Base-by-base conservation (phyloP, 2,329 filamentous ascomycete species). In the Diaporthe sp. region DNA sequence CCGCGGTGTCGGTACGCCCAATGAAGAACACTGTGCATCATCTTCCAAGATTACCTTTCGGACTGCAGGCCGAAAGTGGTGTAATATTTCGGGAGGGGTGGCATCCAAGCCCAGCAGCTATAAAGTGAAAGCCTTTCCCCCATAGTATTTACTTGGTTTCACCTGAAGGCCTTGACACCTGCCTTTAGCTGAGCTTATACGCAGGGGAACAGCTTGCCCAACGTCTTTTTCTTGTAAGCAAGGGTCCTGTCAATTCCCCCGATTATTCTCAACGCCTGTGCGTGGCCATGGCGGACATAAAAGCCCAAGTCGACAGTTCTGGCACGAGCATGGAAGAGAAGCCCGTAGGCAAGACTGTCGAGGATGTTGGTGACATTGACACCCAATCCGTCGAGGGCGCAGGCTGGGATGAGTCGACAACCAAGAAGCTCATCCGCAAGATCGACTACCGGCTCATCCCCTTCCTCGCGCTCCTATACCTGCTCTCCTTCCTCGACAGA, bases 361-460 rank as follows among this genome's bases (percentile, higher is more conserved):
- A 72, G 19, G 53, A 53, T 13, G 65, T 51, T 10, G 62, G 22
- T 10, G 42, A 72, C 22, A n/a, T 42, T 28, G 57, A 61, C 34
- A 28, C 46, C 17, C 65, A 68, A 1, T 68, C 70, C 31, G 28
- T 79, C 39, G 81, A 82, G 73, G 76, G 75, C 70, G 77, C 77
- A 44, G 79, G 78, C 39, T 83, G 79, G 77, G 85, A 87, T 76
- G 79, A 74, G 34, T 76, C 77, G n/a, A 80, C 82, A 15, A 88
- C 87, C 25, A 87, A 85, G 78, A 85, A 81, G 75, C 83, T 90
- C 0, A 78, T 90, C 71, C 82, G 86, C 78, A 87, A 88, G 81
- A 81, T 88, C 77, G 86, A 90, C 80, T 83, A 85, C 84, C 82
- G 84, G 77, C 84, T 91, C 42, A 88, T 91, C 51, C 89, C 89